Base-by-base conservation (phyloP, 148 eudicot genomes). In the Agrostemma githago region DNA sequence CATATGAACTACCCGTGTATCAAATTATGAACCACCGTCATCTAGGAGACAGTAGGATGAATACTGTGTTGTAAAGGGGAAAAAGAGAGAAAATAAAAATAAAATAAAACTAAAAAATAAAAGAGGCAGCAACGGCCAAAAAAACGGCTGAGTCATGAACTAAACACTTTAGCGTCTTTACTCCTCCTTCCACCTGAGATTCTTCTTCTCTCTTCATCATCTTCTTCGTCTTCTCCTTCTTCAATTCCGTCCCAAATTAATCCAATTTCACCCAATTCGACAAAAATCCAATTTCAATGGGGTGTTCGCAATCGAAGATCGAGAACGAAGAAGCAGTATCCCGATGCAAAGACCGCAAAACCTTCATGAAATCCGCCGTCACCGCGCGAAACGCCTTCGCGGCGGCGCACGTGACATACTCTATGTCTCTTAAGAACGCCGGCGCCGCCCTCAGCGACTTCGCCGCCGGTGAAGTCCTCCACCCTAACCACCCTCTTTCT, bases 291-390 rank as follows among this genome's bases (percentile, higher is more conserved):
- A 42, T 17, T 8, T 3, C 9, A 21, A 91, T 93, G 98, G 98
- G 98, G 0, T 91, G 98, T 73, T 80, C 88, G 0, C 96, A 93
- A 77, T 93, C 98, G 5, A 93, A 90, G 86, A 89, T 93, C 89
- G 98, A 93, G 86, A 89, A 89, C 76, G 96, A 93, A 44, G 98
- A 93, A 58, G 84, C 91, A 0, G 94, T 93, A 5, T 71, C 85
- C 6, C 74, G 98, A 64, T 93, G 98, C 86, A 93, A 89, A 76
- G 94, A 88, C 2, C 84, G 96, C 0, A 89, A 83, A 77, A 75
- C 40, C 10, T 73, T 71, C 84, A 86, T 93, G 88, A 85, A 83
- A 38, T 75, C 82, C 3, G 94, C 98, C 51, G 96, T 89, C 5
- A 14, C 82, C 4, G 65, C 85, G 11, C 88, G 98, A 53, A 93